A percentile compares a stretch with the other conserved stretches of the same genome.
These are phyloP conservation scores for Echinochloa phyllopogon DNA, from an alignment of 176 grass and related monocot genomes.

Conservation along the genomic window DNA sequence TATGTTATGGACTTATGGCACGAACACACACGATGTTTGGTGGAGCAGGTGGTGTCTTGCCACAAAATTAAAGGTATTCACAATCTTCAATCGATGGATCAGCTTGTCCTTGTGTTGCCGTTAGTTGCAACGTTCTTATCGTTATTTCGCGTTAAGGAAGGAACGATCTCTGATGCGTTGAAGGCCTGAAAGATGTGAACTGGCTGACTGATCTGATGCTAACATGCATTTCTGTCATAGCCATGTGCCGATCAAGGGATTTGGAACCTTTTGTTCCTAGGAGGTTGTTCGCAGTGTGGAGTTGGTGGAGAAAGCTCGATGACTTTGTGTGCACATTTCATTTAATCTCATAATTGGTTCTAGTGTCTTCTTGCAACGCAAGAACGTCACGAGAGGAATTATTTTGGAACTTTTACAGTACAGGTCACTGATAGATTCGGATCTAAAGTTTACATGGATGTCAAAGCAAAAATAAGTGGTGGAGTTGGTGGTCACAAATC, in stretches of 20 bases:
- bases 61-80: slow-evolving; percentile 19
- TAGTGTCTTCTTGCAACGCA: not conserved
- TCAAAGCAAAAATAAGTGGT: too few species aligned
- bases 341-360: not conserved
- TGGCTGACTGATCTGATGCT: slow-evolving; percentile 28
- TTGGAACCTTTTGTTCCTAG: not conserved
- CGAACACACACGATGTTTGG: not conserved
- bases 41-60: slow-evolving; percentile 38
- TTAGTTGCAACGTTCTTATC: slow-evolving; percentile 37
- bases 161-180: slow-evolving; percentile 18
- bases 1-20: slow-evolving; percentile 8
- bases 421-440: not conserved
- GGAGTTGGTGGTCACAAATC: not conserved
- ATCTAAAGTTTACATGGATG: not conserved
- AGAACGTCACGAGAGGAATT: not conserved
- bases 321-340: not conserved
- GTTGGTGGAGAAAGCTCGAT: not conserved
- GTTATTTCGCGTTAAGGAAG: slow-evolving; percentile 30
- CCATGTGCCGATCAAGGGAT: slow-evolving; percentile 1
- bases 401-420: not conserved
- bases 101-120: slow-evolving; percentile 6
- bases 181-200: slow-evolving; percentile 14
- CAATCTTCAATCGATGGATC: not conserved
- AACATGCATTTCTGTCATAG: slow-evolving; percentile 1
- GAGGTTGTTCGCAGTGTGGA: not conserved